phyloP scores from a whole-genome alignment of 257 asterid species.

The Oldenlandia corymbosa region DNA sequence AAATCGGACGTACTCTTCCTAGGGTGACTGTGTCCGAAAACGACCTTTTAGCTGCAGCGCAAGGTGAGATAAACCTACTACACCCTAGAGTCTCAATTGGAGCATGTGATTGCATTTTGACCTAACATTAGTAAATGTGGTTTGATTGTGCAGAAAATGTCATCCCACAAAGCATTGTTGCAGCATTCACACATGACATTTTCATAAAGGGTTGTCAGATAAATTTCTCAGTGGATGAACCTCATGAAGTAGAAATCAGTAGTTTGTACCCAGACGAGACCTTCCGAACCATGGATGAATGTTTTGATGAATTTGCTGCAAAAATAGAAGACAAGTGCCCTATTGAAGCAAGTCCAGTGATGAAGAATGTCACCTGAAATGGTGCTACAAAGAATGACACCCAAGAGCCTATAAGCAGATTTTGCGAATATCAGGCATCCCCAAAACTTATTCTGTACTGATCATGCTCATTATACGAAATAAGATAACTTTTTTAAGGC shows the following conservation, averaged over 20 bases:
- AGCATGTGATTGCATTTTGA: background rate
- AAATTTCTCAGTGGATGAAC: constrained; percentile 20
- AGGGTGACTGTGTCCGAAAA: constrained; percentile 23
- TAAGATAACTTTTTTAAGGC: no score
- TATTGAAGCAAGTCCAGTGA: background rate
- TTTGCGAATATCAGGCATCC: no score
- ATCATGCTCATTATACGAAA: no score
- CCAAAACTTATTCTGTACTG: no score
- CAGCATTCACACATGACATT: constrained; percentile 36
- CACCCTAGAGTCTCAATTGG: no score
- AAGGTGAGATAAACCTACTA: constrained; percentile 20
- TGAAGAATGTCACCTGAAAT: background rate
- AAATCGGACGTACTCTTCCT: constrained; percentile 28
- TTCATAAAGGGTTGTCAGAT: constrained; percentile 33
- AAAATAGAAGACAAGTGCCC: constrained; percentile 8
- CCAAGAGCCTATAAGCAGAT: no score
- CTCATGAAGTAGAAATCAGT: constrained; percentile 20
- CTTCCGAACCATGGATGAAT: constrained; percentile 24
- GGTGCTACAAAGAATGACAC: no score
- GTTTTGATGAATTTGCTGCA: constrained; percentile 20
- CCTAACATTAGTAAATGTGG: no score
- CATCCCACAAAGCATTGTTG: constrained; percentile 30
- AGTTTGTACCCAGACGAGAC: constrained; percentile 23
- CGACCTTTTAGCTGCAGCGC: constrained; percentile 28
- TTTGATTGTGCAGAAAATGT: constrained; percentile 23